Percentiles rank a stretch among this genome's conserved stretches.
Evolutionary conservation across 2,329 filamentous ascomycete genomes (phyloP).

Genomic region (Paecilomyces formosus): DNA sequence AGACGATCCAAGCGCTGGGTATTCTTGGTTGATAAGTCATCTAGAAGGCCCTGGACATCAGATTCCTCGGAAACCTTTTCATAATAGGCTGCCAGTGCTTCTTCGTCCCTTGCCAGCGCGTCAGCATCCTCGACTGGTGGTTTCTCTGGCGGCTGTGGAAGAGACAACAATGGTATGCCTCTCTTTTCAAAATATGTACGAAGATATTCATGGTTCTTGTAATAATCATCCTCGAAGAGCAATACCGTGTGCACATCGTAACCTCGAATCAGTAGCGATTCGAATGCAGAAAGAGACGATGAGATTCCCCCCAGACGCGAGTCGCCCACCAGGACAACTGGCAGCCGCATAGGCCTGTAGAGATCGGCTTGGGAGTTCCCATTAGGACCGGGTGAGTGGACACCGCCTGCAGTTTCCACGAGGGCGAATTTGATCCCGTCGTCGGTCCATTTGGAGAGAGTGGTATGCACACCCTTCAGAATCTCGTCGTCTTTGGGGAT

Average conservation of each 20-base stretch:
- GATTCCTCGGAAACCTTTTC: conserved; percentile 46
- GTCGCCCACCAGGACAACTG: conserved; percentile 68
- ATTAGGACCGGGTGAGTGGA: conserved; percentile 70
- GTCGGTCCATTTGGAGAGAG: conserved; percentile 29
- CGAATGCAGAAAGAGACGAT: conserved; percentile 70
- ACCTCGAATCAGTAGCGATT: conserved; percentile 68
- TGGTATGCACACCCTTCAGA: conserved; percentile 41
- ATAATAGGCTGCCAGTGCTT: conserved; percentile 40
- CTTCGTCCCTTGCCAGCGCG: conserved; percentile 41
- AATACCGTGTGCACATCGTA: conserved; percentile 67
- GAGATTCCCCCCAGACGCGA: conserved; percentile 71
- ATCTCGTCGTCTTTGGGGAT: conserved; percentile 44
- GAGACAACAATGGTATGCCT: conserved; percentile 48
- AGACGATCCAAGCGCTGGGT: conserved; percentile 50
- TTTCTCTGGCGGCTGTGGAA: conserved; percentile 53
- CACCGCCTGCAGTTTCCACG: conserved; percentile 75
- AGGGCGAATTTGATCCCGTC: conserved; percentile 52
- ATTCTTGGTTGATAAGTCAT: conserved; percentile 48
- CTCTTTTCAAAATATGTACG: conserved; percentile 58
- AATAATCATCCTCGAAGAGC: conserved; percentile 59
- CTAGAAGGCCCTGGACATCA: conserved; percentile 40
- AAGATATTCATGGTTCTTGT: conserved; percentile 63
- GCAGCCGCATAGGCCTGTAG: conserved; percentile 65
- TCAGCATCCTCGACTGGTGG: conserved; percentile 17
- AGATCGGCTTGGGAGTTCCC: conserved; percentile 71